Conservation (phyloP, 495 filamentous ascomycete species). For the Aspergillus ellipticus region DNA sequence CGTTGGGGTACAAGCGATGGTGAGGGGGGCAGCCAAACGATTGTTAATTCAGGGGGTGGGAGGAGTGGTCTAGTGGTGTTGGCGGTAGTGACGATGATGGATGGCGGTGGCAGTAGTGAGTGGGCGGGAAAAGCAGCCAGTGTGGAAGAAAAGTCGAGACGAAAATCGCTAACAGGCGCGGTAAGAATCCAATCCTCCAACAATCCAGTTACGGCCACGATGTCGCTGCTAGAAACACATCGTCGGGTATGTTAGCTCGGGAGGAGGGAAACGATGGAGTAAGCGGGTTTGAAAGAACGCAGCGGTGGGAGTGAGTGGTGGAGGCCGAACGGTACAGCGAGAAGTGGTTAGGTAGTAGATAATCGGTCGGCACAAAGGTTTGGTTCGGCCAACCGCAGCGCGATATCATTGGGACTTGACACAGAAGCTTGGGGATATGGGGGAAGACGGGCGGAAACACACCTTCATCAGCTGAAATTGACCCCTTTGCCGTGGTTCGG, state of each 20-base stretch:
- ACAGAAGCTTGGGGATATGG: constrained; percentile 5
- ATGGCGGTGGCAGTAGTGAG: constrained; percentile 17
- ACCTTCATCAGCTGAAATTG: constrained; percentile 27
- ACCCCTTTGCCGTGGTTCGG: neutral
- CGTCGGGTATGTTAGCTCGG: constrained; percentile 16
- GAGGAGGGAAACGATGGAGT: constrained; percentile 3
- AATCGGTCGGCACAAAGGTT: constrained; percentile 12
- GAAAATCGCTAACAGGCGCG: constrained; percentile 6
- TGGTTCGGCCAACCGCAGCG: constrained; percentile 18
- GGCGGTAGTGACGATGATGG: neutral
- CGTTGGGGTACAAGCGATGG: constrained; percentile 28
- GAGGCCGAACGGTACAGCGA: neutral
- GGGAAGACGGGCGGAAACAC: constrained; percentile 7
- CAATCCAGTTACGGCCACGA: constrained; percentile 16
- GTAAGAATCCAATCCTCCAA: constrained; percentile 19
- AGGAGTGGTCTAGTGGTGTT: constrained; percentile 11
- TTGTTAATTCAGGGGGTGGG: neutral
- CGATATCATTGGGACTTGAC: constrained; percentile 15
- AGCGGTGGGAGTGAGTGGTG: neutral
- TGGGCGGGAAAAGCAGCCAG: neutral
- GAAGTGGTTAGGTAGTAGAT: constrained; percentile 10
- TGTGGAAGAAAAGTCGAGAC: constrained; percentile 9
- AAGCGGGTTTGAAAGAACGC: neutral
- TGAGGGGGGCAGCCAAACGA: constrained; percentile 4
- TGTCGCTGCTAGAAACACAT: constrained; percentile 15